Conservation (phyloP, 2,329 filamentous ascomycete species). For the Diaporthe caulivora region DNA sequence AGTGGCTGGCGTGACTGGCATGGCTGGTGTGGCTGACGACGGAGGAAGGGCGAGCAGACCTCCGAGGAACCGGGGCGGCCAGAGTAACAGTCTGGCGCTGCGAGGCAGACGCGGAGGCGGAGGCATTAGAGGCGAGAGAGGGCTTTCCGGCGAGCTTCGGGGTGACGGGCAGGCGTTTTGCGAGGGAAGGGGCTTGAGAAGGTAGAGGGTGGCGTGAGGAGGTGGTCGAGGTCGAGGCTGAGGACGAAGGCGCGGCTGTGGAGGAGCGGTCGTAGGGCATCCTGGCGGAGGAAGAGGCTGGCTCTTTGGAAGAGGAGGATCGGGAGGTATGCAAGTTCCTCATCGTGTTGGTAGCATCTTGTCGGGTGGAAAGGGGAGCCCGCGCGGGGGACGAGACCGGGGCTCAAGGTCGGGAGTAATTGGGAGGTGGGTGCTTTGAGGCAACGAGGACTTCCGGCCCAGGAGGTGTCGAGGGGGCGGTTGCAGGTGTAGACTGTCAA, state of each 20-base stretch:
- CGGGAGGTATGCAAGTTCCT: constrained; percentile 42
- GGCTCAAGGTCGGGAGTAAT: not conserved
- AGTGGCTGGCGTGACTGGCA: constrained; percentile 34
- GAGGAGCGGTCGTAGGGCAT: constrained; percentile 42
- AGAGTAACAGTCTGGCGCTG: constrained; percentile 50
- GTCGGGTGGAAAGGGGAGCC: constrained; percentile 23
- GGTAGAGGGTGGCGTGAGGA: constrained; percentile 58
- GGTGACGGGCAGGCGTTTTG: constrained; percentile 66
- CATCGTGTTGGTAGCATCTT: constrained; percentile 45
- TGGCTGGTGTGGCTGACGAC: constrained; percentile 32
- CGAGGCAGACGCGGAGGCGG: constrained; percentile 51
- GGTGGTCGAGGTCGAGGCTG: constrained; percentile 57
- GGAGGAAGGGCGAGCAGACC: constrained; percentile 47
- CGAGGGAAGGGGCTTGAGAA: constrained; percentile 74
- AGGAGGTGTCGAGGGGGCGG: not conserved
- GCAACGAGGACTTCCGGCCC: not conserved
- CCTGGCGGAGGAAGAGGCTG: constrained; percentile 33
- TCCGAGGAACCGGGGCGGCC: constrained; percentile 57
- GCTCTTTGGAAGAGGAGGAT: constrained; percentile 37
- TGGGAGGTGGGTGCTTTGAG: constrained; percentile 9
- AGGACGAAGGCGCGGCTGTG: constrained; percentile 62
- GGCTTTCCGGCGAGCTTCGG: constrained; percentile 60
- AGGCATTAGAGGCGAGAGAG: constrained; percentile 40
- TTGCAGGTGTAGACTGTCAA: constrained; percentile 5
- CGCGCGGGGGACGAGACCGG: not conserved